phyloP scores from a whole-genome alignment of 2,329 filamentous ascomycete species.

The Fusarium xyrophilum region DNA sequence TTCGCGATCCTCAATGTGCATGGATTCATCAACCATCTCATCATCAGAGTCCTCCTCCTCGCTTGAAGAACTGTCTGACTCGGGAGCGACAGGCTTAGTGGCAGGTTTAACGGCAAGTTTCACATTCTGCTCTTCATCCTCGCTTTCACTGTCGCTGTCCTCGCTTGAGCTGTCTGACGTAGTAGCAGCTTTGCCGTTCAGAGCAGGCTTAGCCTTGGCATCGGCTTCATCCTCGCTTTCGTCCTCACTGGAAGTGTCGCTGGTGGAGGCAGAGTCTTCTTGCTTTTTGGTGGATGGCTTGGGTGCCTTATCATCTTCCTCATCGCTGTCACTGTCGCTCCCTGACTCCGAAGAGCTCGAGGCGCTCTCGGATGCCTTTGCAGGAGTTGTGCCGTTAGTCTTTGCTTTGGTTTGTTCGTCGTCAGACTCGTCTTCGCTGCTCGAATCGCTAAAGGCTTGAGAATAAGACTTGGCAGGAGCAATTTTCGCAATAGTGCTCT shows the following conservation, averaged over 20 bases:
- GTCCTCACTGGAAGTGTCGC: conserved; percentile 40
- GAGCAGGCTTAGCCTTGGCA: conserved; percentile 26
- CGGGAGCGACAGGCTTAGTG: conserved; percentile 25
- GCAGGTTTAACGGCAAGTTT: conserved; percentile 24
- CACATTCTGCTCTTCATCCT: conserved; percentile 27
- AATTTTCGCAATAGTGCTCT: conserved; percentile 26
- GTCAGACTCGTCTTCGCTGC: conserved; percentile 44
- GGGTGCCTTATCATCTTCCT: conserved; percentile 28
- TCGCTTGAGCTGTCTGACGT: conserved; percentile 37
- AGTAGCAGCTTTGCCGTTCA: conserved; percentile 22
- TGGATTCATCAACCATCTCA: conserved; percentile 50
- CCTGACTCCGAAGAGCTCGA: conserved; percentile 41
- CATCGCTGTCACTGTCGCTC: conserved; percentile 44
- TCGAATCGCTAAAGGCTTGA: conserved; percentile 34
- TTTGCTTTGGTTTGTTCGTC: conserved; percentile 33
- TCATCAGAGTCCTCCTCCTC: conserved; percentile 42
- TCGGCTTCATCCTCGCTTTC: conserved; percentile 41
- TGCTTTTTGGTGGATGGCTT: conserved; percentile 26
- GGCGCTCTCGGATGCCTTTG: conserved; percentile 28
- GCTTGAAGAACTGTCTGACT: conserved; percentile 33
- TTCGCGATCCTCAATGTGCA: conserved; percentile 48
- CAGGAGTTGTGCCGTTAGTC: conserved; percentile 27
- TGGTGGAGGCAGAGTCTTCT: conserved; percentile 33
- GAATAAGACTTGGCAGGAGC: conserved; percentile 26
- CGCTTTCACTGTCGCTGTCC: conserved; percentile 38